Evolutionary conservation across 2,329 filamentous ascomycete species (phyloP).

Genomic region (Fonsecaea pedrosoi): DNA sequence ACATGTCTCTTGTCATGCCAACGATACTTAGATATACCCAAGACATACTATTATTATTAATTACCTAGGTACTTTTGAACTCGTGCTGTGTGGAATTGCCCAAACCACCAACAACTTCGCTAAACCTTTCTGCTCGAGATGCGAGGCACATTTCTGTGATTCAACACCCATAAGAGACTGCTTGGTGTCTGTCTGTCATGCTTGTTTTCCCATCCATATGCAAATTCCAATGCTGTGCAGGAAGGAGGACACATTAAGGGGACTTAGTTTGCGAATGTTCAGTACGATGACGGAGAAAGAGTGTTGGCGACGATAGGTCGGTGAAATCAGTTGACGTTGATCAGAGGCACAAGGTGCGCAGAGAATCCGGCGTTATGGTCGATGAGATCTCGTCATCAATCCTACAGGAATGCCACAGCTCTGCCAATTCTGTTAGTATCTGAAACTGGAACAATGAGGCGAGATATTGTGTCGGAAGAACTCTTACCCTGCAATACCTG

Average conservation of each 20-base stretch:
- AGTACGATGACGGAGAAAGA: neutral
- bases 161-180: too few relatives aligned
- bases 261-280: neutral
- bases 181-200: neutral
- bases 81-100: neutral
- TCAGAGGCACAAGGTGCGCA: neutral
- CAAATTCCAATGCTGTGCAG: neutral
- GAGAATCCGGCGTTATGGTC: neutral
- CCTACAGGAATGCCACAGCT: neutral
- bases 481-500: constrained; percentile 31
- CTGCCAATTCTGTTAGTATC: neutral
- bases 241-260: neutral
- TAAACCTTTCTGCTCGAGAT: neutral
- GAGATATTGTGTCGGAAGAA: neutral
- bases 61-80: neutral
- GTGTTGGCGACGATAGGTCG: neutral
- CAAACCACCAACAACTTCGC: neutral
- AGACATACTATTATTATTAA: constrained; percentile 2
- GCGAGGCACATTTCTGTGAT: constrained; percentile 1
- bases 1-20: neutral
- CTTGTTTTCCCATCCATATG: neutral
- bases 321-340: constrained; percentile 1
- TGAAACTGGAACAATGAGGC: neutral
- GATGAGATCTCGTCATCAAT: neutral
- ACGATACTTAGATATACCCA: neutral